Percentiles rank a stretch among this genome's conserved stretches.
Evolutionary conservation across 148 eudicot genomes (phyloP).

Genomic region (Fallopia convolvulus): DNA sequence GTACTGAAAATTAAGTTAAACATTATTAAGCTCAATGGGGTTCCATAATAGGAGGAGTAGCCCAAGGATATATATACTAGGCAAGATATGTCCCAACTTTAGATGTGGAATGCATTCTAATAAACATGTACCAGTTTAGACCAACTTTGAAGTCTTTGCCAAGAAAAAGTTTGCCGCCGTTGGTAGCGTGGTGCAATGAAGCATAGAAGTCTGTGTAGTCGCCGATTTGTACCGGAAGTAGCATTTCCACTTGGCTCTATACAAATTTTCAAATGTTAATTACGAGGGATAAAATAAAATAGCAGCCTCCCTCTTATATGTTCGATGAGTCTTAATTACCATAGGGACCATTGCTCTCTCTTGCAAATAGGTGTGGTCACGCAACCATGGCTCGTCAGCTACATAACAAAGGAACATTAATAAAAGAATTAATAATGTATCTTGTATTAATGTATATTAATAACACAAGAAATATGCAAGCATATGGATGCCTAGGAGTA

Average conservation of each 20-base stretch:
- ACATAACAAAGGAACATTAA: background rate
- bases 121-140: background rate
- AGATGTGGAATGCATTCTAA: no score
- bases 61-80: no score
- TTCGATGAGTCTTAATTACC: background rate
- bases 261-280: slow-evolving; percentile 5
- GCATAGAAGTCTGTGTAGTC: slow-evolving; percentile 89
- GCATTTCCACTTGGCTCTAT: slow-evolving; percentile 25
- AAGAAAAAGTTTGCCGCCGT: background rate
- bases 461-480: background rate
- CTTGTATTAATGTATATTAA: background rate
- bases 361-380: background rate
- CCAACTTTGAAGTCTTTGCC: background rate
- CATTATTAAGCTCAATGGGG: no score
- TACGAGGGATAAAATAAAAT: background rate
- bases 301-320: background rate
- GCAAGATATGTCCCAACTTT: no score
- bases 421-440: background rate
- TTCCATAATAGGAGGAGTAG: no score
- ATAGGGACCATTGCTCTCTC: background rate
- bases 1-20: no score
- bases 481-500: no score
- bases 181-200: slow-evolving; percentile 15
- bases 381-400: background rate
- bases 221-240: slow-evolving; percentile 16